A percentile compares a stretch with the other conserved stretches of the same genome.
Evolutionary conservation across 352 stramenopile genomes (phyloP).

Genomic region (Paralagenidium karlingii): DNA sequence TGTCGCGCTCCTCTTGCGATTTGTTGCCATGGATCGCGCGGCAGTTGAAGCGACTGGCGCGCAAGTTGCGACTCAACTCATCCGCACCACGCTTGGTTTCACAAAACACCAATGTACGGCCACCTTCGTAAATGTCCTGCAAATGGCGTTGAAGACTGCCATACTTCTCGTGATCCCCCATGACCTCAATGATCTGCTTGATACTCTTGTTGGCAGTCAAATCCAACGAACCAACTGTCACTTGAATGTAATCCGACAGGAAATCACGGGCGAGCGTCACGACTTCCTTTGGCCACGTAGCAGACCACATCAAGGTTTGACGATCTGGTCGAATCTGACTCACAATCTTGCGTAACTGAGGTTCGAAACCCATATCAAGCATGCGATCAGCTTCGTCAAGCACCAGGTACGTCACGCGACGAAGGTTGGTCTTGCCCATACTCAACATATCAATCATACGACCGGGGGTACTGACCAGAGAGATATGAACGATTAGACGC

Average conservation of each 20-base stretch:
- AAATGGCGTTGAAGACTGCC: slow-evolving; percentile 73
- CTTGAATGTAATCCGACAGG: slow-evolving; percentile 95
- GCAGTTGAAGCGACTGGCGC: slow-evolving; percentile 89
- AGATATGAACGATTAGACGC: background rate
- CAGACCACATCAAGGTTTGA: slow-evolving; percentile 98
- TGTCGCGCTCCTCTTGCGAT: slow-evolving; percentile 95
- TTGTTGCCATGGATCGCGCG: slow-evolving; percentile 99
- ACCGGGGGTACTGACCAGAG: slow-evolving; percentile 78
- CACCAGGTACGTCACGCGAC: slow-evolving; percentile 97
- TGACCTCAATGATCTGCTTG: slow-evolving; percentile 95
- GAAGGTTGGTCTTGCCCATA: slow-evolving; percentile 92
- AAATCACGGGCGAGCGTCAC: slow-evolving; percentile 95
- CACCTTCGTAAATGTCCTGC: slow-evolving; percentile 80
- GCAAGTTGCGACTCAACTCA: slow-evolving; percentile 90
- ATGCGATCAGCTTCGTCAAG: slow-evolving; percentile 98
- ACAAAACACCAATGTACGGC: slow-evolving; percentile 98
- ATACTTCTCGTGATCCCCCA: slow-evolving; percentile 95
- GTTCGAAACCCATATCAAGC: slow-evolving; percentile 94
- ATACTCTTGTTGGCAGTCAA: slow-evolving; percentile 98
- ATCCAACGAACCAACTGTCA: slow-evolving; percentile 91
- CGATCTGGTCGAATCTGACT: slow-evolving; percentile 95
- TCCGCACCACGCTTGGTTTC: slow-evolving; percentile 98
- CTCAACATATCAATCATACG: slow-evolving; percentile 98
- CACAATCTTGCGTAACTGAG: slow-evolving; percentile 92
- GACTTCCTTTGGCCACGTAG: slow-evolving; percentile 98